phyloP scores from a whole-genome alignment of 108 stramenopile genomes.

The Skeletonema menzelii region DNA sequence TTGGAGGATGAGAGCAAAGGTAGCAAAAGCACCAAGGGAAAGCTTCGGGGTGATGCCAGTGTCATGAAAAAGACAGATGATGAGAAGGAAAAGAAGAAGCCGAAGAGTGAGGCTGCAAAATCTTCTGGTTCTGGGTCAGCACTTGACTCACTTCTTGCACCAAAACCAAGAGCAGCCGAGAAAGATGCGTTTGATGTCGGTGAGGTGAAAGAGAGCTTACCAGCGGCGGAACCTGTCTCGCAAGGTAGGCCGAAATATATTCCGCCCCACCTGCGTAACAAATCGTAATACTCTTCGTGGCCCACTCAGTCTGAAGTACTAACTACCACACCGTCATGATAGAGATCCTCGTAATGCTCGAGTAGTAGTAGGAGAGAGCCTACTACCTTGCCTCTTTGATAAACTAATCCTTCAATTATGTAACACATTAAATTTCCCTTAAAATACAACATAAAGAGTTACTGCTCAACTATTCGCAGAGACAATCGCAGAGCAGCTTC shows the following conservation, averaged over 20 bases:
- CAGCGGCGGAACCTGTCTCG: constrained; percentile 5
- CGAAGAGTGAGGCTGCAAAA: constrained; percentile 13
- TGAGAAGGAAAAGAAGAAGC: constrained; percentile 29
- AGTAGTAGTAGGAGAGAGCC: background rate
- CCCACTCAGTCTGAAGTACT: background rate
- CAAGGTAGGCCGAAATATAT: constrained; percentile 56
- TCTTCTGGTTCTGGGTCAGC: constrained; percentile 8
- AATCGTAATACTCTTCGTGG: background rate
- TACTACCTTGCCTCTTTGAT: background rate
- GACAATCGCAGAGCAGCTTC: background rate
- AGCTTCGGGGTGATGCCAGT: constrained; percentile 81
- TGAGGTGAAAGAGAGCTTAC: constrained; percentile 25
- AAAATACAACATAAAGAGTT: too few species aligned
- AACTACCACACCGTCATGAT: background rate
- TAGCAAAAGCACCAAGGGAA: constrained; percentile 21
- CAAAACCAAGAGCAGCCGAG: constrained; percentile 20
- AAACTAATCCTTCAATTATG: background rate
- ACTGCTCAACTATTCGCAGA: background rate
- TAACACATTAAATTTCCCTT: too few species aligned
- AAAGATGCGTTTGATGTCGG: constrained; percentile 15
- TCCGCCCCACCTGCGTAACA: constrained; percentile 80
- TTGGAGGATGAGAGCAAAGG: constrained; percentile 49
- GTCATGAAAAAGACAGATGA: constrained; percentile 61
- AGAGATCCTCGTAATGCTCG: background rate
- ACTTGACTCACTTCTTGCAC: constrained; percentile 17